These are phyloP conservation scores for Diplocarpon mali DNA, from an alignment of 2,329 filamentous ascomycete species.

Conservation along the genomic window DNA sequence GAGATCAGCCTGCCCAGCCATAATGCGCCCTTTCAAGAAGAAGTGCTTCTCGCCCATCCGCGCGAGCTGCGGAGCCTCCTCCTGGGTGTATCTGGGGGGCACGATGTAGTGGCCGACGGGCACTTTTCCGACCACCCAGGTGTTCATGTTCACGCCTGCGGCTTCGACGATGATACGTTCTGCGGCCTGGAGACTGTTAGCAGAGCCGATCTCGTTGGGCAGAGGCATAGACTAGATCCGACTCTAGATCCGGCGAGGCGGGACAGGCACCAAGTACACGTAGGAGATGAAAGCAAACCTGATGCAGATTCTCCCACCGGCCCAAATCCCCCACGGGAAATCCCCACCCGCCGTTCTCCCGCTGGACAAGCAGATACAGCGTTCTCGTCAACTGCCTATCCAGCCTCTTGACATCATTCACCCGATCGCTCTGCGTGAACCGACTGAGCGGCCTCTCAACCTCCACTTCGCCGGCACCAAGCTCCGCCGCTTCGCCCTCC, in stretches of 20 bases:
- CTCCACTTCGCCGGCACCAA: slow-evolving; percentile 48
- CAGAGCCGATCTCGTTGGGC: background rate
- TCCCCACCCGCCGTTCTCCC: slow-evolving; percentile 60
- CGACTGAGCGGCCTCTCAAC: slow-evolving; percentile 62
- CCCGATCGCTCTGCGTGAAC: slow-evolving; percentile 66
- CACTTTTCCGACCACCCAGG: slow-evolving; percentile 87
- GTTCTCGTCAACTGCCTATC: slow-evolving; percentile 71
- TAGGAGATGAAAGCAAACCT: slow-evolving; percentile 45
- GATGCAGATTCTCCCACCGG: slow-evolving; percentile 65
- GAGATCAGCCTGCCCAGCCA: slow-evolving; percentile 89
- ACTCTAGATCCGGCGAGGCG: too few species aligned
- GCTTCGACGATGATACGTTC: slow-evolving; percentile 65
- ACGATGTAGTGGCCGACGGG: slow-evolving; percentile 71
- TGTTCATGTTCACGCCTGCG: slow-evolving; percentile 94
- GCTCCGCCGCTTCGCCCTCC: slow-evolving; percentile 29
- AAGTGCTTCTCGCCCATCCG: slow-evolving; percentile 70
- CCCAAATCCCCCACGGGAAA: slow-evolving; percentile 67
- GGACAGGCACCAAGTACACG: background rate
- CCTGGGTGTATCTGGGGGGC: slow-evolving; percentile 35
- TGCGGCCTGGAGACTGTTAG: slow-evolving; percentile 52
- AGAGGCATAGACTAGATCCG: too few species aligned
- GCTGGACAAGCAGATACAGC: slow-evolving; percentile 77
- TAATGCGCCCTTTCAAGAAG: slow-evolving; percentile 91
- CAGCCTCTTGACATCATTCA: slow-evolving; percentile 64
- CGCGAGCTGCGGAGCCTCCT: slow-evolving; percentile 21